Conservation (phyloP, 345 rosid genomes). For the Ceriops decandra region DNA sequence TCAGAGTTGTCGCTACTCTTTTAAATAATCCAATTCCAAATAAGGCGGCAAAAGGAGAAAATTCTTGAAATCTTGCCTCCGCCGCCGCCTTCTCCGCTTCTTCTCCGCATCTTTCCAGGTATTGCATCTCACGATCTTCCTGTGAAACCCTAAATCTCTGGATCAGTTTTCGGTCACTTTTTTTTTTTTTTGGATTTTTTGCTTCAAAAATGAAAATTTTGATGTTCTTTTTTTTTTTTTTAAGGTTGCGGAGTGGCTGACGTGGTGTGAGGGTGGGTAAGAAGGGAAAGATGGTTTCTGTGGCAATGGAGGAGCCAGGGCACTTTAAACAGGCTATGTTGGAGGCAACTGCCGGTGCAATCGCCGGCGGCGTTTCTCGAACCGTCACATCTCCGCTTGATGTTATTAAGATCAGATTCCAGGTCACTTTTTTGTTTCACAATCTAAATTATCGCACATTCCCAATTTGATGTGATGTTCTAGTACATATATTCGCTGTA, state of each 20-base stretch:
- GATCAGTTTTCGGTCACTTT: not conserved
- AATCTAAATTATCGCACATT: not conserved
- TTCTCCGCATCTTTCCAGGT: not conserved
- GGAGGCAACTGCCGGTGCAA: conserved; percentile 70
- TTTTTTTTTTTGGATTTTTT: not conserved
- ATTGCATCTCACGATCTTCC: not conserved
- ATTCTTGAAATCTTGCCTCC: not conserved
- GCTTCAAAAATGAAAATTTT: too few species aligned
- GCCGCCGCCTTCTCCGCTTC: not conserved
- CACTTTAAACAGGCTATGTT: conserved; percentile 66
- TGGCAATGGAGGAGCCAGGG: conserved; percentile 58
- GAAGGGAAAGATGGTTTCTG: conserved; percentile 13
- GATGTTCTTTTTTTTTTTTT: not conserved
- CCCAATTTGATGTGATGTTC: not conserved
- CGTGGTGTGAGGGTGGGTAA: not conserved
- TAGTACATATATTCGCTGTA: not conserved
- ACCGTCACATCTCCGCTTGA: conserved; percentile 95
- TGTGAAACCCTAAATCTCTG: conserved; percentile 4
- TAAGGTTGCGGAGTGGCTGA: not conserved
- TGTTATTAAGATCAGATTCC: conserved; percentile 95
- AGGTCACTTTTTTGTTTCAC: conserved; percentile 41
- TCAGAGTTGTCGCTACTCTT: not conserved
- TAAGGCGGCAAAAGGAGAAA: conserved; percentile 18
- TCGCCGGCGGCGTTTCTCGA: conserved; percentile 78
- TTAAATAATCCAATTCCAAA: conserved; percentile 2